A percentile compares a stretch with the other conserved stretches of the same genome.
Evolutionary conservation across 1,284 basidiomycete genomes (phyloP).

Genomic region (Malassezia vespertilionis): DNA sequence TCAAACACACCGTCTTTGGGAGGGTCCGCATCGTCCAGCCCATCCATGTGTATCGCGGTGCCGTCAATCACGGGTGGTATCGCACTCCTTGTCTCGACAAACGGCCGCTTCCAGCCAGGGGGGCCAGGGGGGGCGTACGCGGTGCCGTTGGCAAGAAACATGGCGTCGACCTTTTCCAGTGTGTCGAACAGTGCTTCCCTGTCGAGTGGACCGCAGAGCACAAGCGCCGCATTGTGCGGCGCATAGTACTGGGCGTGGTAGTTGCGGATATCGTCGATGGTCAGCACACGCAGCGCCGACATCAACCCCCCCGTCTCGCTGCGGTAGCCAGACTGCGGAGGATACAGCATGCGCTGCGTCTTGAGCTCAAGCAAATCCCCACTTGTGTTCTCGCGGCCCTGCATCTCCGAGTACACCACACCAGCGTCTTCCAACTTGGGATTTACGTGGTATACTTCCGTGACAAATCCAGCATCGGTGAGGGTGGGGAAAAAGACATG

Average conservation of each 20-base stretch:
- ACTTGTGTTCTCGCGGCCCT: conserved; percentile 85
- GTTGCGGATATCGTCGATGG: conserved; percentile 72
- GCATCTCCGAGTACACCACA: conserved; percentile 79
- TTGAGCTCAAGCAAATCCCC: conserved; percentile 74
- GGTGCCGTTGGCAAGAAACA: conserved; percentile 25
- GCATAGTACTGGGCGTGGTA: conserved; percentile 88
- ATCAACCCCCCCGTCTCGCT: conserved; percentile 95
- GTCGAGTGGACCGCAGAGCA: conserved; percentile 68
- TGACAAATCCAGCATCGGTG: conserved; percentile 77
- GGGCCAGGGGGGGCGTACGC: conserved; percentile 61
- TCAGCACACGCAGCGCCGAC: conserved; percentile 74
- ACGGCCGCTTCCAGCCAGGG: conserved; percentile 80
- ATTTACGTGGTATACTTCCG: conserved; percentile 73
- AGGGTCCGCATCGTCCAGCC: conserved; percentile 33
- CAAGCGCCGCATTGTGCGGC: conserved; percentile 80
- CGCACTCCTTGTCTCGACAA: conserved; percentile 74
- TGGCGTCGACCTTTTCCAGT: conserved; percentile 50
- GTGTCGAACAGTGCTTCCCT: conserved; percentile 54
- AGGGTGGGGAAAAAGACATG: conserved; percentile 95
- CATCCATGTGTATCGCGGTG: conserved; percentile 20
- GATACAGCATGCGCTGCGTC: conserved; percentile 60
- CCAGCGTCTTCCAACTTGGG: conserved; percentile 81
- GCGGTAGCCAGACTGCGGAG: conserved; percentile 72
- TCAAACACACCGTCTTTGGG: conserved; percentile 24
- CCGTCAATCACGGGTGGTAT: conserved; percentile 52